Evolutionary conservation across 202 grass and related monocot species (phyloP), one percentile per base, ranked within the genome.

Genomic region (Setaria italica): DNA sequence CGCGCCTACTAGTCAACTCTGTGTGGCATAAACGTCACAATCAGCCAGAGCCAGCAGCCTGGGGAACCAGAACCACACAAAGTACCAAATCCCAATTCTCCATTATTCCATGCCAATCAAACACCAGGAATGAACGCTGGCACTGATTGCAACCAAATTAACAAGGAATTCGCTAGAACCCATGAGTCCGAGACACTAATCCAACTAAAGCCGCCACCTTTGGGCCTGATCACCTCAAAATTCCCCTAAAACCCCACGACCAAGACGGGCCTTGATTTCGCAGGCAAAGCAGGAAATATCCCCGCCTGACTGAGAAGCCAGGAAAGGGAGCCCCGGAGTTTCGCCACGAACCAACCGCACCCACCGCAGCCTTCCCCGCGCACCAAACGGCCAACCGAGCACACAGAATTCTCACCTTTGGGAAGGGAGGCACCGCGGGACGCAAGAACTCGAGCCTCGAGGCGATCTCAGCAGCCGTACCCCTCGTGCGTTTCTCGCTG

Each of bases 341-440:
- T 64, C 19, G 74, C 35, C 51, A 11, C 25, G 8, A 60, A n/a
- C 17, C 30, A 48, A 17, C 46, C 43, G 49, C 25, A 57, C 32
- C 45, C 9, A 50, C 15, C 59, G 33, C 65, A 32, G 51, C 60
- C 74, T 54, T 62, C 68, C 19, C 11, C 67, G 3, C 45, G 3
- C 60, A 10, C 71, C 62, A 87, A 51, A 43, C 20, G 19, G 66
- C 47, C 53, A 37, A 58, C 50, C 54, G 53, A 74, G 42, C 54
- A 63, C 13, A 63, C 34, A 69, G 55, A 81, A 80, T 32, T 72
- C 89, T 82, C 82, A 91, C 85, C 89, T 64, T 77, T 34, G 29
- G 32, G 85, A 43, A 30, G 6, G 54, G 9, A 45, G 35, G 39
- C 62, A 19, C 82, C 3, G 55, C 65, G 14, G 9, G n/a, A 19